Evolutionary conservation across 805 yeast species (phyloP).

Genomic region (Yamadazyma olivae): DNA sequence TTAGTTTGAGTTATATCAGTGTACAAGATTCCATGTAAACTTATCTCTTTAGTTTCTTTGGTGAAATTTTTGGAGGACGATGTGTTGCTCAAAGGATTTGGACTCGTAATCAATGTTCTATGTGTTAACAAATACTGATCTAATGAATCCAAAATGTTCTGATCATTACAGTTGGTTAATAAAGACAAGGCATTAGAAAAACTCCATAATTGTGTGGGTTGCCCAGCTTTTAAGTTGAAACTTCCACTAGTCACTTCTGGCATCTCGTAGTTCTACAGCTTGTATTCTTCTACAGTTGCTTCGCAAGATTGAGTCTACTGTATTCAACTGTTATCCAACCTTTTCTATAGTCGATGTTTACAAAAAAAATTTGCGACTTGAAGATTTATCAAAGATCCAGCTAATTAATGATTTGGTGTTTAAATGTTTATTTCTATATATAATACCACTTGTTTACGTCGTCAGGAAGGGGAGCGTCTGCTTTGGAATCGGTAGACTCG

Average conservation of each 20-base stretch:
- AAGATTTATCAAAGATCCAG: no score
- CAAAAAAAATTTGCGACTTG: no score
- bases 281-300: no score
- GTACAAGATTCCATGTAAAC: slow-evolving; percentile 40
- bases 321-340: no score
- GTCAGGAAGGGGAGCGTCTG: slow-evolving; percentile 5
- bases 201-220: slow-evolving; percentile 38
- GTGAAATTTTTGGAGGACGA: not conserved
- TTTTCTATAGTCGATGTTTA: no score
- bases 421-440: not conserved
- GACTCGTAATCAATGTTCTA: slow-evolving; percentile 24
- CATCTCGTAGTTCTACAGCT: no score
- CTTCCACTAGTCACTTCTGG: slow-evolving; percentile 3
- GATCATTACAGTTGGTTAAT: slow-evolving; percentile 26
- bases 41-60: slow-evolving; percentile 23
- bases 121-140: slow-evolving; percentile 39
- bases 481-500: not conserved
- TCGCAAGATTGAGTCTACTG: no score
- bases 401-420: no score
- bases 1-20: slow-evolving; percentile 29
- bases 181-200: slow-evolving; percentile 36
- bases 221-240: slow-evolving; percentile 14
- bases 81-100: slow-evolving; percentile 25
- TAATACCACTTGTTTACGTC: slow-evolving; percentile 6
- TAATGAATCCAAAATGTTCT: slow-evolving; percentile 31